Evolutionary conservation across 2,329 filamentous ascomycete species (phyloP), one percentile per base, ranked within the genome.

Genomic region (Stachybotrys chlorohalonatus): DNA sequence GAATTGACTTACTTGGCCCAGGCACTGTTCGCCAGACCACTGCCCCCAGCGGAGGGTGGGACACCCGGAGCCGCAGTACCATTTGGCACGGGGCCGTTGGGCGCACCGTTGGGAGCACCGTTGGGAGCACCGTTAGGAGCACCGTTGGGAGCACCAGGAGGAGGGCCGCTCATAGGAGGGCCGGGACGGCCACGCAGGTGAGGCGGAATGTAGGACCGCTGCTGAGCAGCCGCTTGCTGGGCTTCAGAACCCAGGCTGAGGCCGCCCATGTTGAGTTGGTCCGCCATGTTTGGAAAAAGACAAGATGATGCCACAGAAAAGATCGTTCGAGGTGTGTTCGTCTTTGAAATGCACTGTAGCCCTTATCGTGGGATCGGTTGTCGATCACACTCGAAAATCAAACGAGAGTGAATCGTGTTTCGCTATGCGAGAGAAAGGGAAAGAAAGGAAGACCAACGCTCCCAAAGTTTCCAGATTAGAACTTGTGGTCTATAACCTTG

Each of bases 201-300:
- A 72, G 89, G 89, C 62, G 89, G 89, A 62, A 94, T 91, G 79
- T 94, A 94, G 55, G 88, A 88, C 66, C 86, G 86, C 61, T 63
- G 58, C 60, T 66, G 60, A 56, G 64, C 52, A 53, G 59, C 62
- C 50, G 65, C 62, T 54, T 69, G 66, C 51, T 63, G 60, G 54
- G 66, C 70, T 36, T 71, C 70, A 56, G 70, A 69, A 55, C 74
- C 83, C 60, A 93, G 77, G 73, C 76, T 86, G 66, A 93, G 78
- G 69, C 84, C 83, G 70, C 80, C 82, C 82, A 93, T 91, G 78
- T 90, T 90, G 66, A 94, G 81, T 78, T 92, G 86, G 67, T 90
- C 87, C 71, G 87, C 87, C 87, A 91, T 91, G 9, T 63, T 57
- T 57, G 58, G 24, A 7, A 30, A 24, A 30, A n/a, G 47, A 2